Evolutionary conservation across 192 early-diverging fungal species (phyloP).

Genomic region (Funneliformis geosporum): DNA sequence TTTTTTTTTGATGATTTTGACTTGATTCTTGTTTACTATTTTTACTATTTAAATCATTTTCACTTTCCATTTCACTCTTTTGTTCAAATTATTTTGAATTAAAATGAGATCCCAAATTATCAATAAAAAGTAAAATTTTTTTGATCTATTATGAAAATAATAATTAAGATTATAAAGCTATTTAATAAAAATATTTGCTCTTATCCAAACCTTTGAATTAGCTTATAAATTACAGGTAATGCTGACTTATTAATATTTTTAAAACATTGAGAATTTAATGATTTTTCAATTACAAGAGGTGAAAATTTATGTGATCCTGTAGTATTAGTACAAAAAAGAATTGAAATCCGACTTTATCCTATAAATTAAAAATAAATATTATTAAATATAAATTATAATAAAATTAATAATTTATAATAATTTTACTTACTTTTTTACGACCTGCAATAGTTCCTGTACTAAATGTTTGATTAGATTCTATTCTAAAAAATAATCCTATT

Average conservation of each 20-base stretch:
- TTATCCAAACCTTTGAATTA: constrained; percentile 7
- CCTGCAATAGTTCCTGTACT: background rate
- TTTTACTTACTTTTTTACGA: background rate
- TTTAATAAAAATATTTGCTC: background rate
- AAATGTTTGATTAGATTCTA: background rate
- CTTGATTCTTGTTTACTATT: no score
- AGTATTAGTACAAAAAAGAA: background rate
- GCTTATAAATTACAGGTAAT: background rate
- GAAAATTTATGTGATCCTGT: background rate
- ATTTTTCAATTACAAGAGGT: constrained; percentile 19
- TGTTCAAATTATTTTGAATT: no score
- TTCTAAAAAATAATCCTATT: background rate
- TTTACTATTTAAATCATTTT: no score
- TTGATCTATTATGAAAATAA: no score
- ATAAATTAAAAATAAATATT: background rate
- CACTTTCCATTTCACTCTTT: no score
- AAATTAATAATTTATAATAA: background rate
- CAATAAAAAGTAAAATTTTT: no score
- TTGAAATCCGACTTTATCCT: no score
- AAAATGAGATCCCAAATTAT: no score
- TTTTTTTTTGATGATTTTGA: no score
- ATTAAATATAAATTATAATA: background rate
- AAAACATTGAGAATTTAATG: background rate
- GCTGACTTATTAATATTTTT: background rate
- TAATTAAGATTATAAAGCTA: no score